Evolutionary conservation across 2,329 filamentous ascomycete genomes (phyloP).

Genomic region (Fusarium luffae): DNA sequence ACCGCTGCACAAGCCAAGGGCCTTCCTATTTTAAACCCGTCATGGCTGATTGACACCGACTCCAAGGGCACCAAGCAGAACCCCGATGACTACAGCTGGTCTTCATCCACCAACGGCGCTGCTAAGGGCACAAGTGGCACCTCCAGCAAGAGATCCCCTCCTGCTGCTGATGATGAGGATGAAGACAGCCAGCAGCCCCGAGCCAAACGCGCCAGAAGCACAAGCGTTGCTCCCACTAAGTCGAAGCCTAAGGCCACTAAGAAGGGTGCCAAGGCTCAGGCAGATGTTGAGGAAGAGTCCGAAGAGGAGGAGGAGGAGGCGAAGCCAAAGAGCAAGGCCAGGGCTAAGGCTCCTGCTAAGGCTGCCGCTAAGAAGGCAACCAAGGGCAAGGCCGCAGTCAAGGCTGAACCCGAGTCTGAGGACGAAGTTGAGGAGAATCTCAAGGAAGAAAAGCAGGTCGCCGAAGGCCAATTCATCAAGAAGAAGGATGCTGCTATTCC

Average conservation of each 20-base stretch:
- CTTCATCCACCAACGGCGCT: slow-evolving; percentile 42
- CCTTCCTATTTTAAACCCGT: slow-evolving; percentile 66
- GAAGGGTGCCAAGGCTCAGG: slow-evolving; percentile 42
- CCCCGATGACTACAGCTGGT: slow-evolving; percentile 45
- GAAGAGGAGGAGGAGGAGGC: slow-evolving; percentile 41
- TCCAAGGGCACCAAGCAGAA: slow-evolving; percentile 41
- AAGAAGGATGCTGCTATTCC: slow-evolving; percentile 60
- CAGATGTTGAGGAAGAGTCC: slow-evolving; percentile 41
- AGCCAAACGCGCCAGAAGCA: not conserved
- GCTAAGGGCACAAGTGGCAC: slow-evolving; percentile 30
- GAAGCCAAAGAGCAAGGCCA: slow-evolving; percentile 37
- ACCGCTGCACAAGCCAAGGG: slow-evolving; percentile 58
- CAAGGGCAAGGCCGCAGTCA: slow-evolving; percentile 38
- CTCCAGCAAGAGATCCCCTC: slow-evolving; percentile 45
- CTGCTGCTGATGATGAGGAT: slow-evolving; percentile 38
- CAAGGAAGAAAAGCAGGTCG: slow-evolving; percentile 51
- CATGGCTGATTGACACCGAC: slow-evolving; percentile 72
- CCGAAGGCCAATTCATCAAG: slow-evolving; percentile 60
- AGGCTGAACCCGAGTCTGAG: slow-evolving; percentile 43
- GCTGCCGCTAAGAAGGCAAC: slow-evolving; percentile 37
- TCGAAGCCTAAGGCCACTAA: slow-evolving; percentile 12
- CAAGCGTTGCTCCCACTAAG: not conserved
- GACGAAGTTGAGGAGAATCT: slow-evolving; percentile 12
- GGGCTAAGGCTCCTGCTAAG: slow-evolving; percentile 11
- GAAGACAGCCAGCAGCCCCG: slow-evolving; percentile 45